Evolutionary conservation across 1,284 basidiomycete genomes (phyloP).

Genomic region (Coriolopsis trogii): DNA sequence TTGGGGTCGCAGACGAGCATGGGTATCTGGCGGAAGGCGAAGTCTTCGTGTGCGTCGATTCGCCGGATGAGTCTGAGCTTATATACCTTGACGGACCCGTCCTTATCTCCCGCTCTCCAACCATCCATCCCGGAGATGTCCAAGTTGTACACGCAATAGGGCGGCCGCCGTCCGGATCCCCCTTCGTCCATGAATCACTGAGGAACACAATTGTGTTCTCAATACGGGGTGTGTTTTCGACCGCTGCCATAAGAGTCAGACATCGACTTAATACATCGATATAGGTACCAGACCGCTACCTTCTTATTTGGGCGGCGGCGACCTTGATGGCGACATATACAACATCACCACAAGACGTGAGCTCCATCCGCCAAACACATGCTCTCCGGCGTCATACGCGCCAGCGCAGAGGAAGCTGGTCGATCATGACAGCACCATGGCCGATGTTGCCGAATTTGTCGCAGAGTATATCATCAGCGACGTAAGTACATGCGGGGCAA

Average conservation of each 20-base stretch:
- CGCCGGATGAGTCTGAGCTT: constrained; percentile 35
- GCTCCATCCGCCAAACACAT: constrained; percentile 26
- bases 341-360: constrained; percentile 45
- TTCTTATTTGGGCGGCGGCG: constrained; percentile 65
- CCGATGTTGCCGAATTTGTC: constrained; percentile 74
- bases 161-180: constrained; percentile 50
- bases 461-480: constrained; percentile 73
- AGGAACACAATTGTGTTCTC: constrained; percentile 64
- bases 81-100: constrained; percentile 58
- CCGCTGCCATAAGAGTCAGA: background rate
- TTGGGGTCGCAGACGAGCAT: constrained; percentile 69
- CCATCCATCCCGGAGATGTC: constrained; percentile 71
- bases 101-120: constrained; percentile 64
- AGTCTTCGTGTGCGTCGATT: constrained; percentile 60
- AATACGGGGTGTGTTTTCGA: constrained; percentile 42
- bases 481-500: constrained; percentile 37
- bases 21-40: constrained; percentile 51
- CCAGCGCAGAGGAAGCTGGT: constrained; percentile 51
- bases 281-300: constrained; percentile 60
- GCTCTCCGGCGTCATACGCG: constrained; percentile 53
- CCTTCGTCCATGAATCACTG: constrained; percentile 53
- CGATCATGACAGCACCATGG: constrained; percentile 59
- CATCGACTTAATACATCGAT: background rate
- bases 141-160: constrained; percentile 64
- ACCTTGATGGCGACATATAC: constrained; percentile 64